Conservation (phyloP, 768 basidiomycete genomes). For the Calocybe indica region DNA sequence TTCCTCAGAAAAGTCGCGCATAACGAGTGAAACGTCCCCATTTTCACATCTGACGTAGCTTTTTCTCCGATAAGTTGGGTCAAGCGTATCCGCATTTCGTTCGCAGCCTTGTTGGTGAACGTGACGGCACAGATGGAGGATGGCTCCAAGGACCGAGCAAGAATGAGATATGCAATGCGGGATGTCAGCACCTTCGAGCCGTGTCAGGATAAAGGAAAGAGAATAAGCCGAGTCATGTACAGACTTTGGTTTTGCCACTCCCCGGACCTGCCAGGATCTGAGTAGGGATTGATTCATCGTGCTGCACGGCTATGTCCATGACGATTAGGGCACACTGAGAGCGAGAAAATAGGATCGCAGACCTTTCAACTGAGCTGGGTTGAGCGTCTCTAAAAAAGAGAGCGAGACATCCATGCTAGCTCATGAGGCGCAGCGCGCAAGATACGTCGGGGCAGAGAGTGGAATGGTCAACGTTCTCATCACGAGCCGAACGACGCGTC, state of each 20-base stretch:
- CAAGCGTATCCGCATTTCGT: conserved; percentile 76
- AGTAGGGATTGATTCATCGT: conserved; percentile 53
- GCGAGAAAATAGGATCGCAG: neutral
- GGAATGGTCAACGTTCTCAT: too few relatives aligned
- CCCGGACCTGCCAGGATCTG: conserved; percentile 82
- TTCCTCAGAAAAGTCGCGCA: conserved; percentile 70
- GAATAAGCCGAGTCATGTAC: neutral
- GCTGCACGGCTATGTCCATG: conserved; percentile 50
- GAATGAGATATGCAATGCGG: conserved; percentile 61
- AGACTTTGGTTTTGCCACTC: conserved; percentile 64
- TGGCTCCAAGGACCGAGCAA: conserved; percentile 43
- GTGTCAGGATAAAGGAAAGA: neutral
- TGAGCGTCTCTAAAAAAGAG: conserved; percentile 19
- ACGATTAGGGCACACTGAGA: neutral
- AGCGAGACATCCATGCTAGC: neutral
- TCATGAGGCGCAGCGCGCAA: too few relatives aligned
- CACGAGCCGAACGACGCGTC: too few relatives aligned
- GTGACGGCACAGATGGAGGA: conserved; percentile 71
- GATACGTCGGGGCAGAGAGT: too few relatives aligned
- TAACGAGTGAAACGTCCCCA: conserved; percentile 78
- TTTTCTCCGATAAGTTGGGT: conserved; percentile 59
- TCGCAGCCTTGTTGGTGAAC: conserved; percentile 89
- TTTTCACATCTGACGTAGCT: conserved; percentile 43
- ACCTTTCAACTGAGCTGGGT: conserved; percentile 36
- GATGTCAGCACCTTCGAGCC: conserved; percentile 50